Evolutionary conservation across 768 basidiomycete genomes (phyloP).

Genomic region (Suillus plorans): DNA sequence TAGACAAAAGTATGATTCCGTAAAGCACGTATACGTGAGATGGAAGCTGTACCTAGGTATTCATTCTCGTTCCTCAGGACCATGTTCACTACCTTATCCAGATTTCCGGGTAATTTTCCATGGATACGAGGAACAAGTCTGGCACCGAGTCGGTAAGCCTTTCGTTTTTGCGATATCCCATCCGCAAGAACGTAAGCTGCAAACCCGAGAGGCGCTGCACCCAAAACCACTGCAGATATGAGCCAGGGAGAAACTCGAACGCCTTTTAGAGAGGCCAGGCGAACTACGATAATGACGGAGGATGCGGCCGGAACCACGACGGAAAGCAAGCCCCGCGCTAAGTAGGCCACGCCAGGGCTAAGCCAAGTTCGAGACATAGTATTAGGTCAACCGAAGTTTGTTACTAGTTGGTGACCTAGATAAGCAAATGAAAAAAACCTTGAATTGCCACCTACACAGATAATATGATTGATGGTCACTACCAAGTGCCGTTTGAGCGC

Average conservation of each 20-base stretch:
- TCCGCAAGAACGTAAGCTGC: conserved; percentile 2
- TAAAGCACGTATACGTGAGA: not conserved
- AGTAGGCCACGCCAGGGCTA: conserved; percentile 24
- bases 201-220: conserved; percentile 6
- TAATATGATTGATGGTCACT: no score
- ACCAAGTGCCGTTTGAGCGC: no score
- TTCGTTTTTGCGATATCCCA: conserved; percentile 13
- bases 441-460: no score
- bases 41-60: conserved; percentile 33
- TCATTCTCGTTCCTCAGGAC: conserved; percentile 23
- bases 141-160: conserved; percentile 26
- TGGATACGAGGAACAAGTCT: conserved; percentile 28
- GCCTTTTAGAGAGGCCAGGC: conserved; percentile 13
- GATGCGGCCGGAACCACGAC: conserved; percentile 13
- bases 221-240: conserved; percentile 9
- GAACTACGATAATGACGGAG: conserved; percentile 14
- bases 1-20: conserved; percentile 6
- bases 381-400: not conserved
- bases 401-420: not conserved
- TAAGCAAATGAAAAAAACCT: no score
- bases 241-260: conserved; percentile 10
- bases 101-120: conserved; percentile 35
- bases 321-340: conserved; percentile 16
- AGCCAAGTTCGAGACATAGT: conserved; percentile 3
- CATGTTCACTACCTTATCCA: conserved; percentile 31